Base-by-base conservation (phyloP, 352 stramenopile genomes). In the Globisporangium iwayamae region DNA sequence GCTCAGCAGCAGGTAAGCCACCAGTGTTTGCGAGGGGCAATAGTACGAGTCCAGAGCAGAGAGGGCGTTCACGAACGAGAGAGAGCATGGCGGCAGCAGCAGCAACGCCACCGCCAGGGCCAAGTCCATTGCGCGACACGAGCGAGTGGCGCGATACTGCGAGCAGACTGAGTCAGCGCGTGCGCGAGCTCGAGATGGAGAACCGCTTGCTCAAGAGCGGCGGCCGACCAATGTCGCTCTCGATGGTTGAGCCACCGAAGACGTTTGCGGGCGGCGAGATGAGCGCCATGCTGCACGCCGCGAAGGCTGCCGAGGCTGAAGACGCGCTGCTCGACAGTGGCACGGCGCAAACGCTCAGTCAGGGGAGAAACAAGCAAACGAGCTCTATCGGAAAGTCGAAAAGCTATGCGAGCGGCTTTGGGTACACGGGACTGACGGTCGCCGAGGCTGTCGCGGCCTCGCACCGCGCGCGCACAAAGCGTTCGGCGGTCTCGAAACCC, bases 161-260 rank as follows among this genome's bases (percentile, higher is more conserved):
- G 18, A 74, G 61, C 45, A 73, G 78, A 18, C 62, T 92, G 53
- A 89, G 68, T 60, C 66, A 75, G 63, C 72, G 83, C 36, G 83
- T 92, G 22, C 64, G 79, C 46, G 81, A 92, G 60, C 81, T 92
- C 4, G 81, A 92, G 63, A 48, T 66, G 5, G 83, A 92, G 67
- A 92, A 92, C 62, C 72, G 72, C 9, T 60, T 74, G 3, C 60
- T 92, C 34, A 85, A 87, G 51, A 81, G 55, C 30, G 60, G 67
- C 20, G 30, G 28, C 5, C 28, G 61, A 0, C 45, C 53, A 34
- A 36, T n/a, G 36, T 67, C 62, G 34, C 62, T 57, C 2, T 67
- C 62, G 36, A 55, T 63, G 34, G 30, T 59, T 65, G 46, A 69
- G 30, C 67, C 70, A 18, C 68, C 73, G 9, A 76, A 74, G 25